Evolutionary conservation across 441 rosid species (phyloP).

Genomic region (Dalechampia spathulata): DNA sequence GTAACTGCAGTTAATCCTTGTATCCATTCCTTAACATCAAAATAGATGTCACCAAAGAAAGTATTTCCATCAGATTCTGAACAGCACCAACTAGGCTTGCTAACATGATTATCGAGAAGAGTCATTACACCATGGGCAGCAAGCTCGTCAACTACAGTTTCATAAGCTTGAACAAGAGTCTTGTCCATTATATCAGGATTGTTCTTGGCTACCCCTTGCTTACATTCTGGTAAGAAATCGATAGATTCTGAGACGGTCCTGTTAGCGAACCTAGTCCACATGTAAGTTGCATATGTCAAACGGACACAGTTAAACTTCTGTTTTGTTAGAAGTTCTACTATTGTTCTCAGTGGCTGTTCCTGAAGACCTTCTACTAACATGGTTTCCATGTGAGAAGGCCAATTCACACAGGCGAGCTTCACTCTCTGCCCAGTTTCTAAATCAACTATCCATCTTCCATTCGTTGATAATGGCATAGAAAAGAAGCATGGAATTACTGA

Average conservation of each 20-base stretch:
- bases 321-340: conserved; percentile 26
- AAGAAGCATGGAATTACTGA: not conserved
- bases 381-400: conserved; percentile 63
- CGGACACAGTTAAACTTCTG: conserved; percentile 68
- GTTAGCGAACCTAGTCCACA: conserved; percentile 35
- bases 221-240: conserved; percentile 12
- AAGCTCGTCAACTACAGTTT: conserved; percentile 44
- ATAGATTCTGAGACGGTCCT: conserved; percentile 19
- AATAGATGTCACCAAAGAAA: conserved; percentile 58
- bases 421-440: conserved; percentile 35
- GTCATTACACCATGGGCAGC: conserved; percentile 47
- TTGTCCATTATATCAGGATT: conserved; percentile 18
- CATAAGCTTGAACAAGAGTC: conserved; percentile 27
- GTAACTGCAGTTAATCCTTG: conserved; percentile 47
- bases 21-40: conserved; percentile 56
- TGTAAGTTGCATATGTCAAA: conserved; percentile 63
- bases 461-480: conserved; percentile 54
- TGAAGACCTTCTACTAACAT: conserved; percentile 69
- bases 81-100: conserved; percentile 65
- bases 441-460: conserved; percentile 66
- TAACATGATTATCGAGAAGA: conserved; percentile 67
- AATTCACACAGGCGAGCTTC: conserved; percentile 65
- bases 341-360: conserved; percentile 41
- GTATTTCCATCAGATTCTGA: conserved; percentile 57
- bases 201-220: conserved; percentile 18